phyloP scores from a whole-genome alignment of 106 monocot species.

The Xerophyta viscosa region DNA sequence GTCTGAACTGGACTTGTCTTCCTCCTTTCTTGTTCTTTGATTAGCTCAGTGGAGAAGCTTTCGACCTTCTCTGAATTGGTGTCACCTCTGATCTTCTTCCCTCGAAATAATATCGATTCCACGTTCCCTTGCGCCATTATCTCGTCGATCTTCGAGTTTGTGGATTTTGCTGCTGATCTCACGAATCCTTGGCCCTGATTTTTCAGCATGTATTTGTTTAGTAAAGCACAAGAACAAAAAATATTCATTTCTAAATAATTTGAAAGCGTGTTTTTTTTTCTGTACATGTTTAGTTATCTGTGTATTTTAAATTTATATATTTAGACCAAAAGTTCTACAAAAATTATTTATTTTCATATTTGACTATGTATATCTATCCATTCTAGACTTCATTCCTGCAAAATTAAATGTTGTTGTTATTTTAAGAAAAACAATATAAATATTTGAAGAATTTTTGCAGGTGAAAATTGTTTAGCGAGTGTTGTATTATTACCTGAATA shows the following conservation, averaged over 20 bases:
- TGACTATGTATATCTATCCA: too few relatives aligned
- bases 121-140: conserved; percentile 22
- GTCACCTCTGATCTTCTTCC: conserved; percentile 21
- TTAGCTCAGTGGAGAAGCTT: not conserved
- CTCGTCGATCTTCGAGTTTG: not conserved
- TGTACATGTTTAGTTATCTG: too few relatives aligned
- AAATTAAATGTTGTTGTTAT: too few relatives aligned
- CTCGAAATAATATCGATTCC: conserved; percentile 30
- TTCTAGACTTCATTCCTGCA: too few relatives aligned
- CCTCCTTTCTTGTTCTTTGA: conserved; percentile 9
- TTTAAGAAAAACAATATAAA: not conserved
- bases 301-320: too few relatives aligned
- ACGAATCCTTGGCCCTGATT: not conserved
- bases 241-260: too few relatives aligned
- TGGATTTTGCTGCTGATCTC: not conserved
- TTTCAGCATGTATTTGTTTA: too few relatives aligned
- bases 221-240: too few relatives aligned
- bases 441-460: not conserved
- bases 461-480: not conserved
- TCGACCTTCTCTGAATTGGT: conserved; percentile 6
- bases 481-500: conserved; percentile 41
- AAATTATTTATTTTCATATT: too few relatives aligned
- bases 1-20: not conserved
- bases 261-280: too few relatives aligned
- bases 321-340: too few relatives aligned